These are phyloP conservation scores for Nakaseomyces delphensis DNA, from an alignment of 1,139 yeast genomes.

Conservation along the genomic window DNA sequence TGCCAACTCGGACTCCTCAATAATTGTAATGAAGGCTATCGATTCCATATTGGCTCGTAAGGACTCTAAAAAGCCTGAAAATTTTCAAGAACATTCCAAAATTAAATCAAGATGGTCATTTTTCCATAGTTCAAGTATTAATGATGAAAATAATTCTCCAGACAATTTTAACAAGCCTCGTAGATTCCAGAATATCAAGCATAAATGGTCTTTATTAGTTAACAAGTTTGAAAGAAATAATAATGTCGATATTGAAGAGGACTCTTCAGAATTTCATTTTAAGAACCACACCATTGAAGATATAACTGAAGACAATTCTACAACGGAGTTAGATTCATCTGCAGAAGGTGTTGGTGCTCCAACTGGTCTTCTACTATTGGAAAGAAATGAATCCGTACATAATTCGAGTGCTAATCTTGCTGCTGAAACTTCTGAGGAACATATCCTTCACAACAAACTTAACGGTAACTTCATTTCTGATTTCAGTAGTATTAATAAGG, in stretches of 20 bases:
- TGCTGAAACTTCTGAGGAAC: background rate
- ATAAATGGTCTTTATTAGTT: background rate
- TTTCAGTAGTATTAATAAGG: background rate
- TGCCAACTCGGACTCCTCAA: background rate
- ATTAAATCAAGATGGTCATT: background rate
- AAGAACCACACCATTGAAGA: background rate
- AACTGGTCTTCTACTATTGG: background rate
- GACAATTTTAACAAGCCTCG: background rate
- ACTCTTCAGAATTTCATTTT: background rate
- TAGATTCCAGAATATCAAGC: background rate
- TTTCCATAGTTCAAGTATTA: background rate
- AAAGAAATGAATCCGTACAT: background rate
- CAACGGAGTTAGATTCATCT: background rate
- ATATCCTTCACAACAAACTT: background rate
- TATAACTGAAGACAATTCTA: background rate
- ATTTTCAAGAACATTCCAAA: background rate
- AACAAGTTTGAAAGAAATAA: background rate
- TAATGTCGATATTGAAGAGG: background rate
- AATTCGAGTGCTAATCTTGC: background rate
- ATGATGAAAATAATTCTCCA: background rate
- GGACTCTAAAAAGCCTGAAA: background rate
- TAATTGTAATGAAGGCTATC: slow-evolving; percentile 1
- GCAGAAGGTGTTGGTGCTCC: background rate
- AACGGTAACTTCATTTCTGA: background rate
- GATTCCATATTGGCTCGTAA: background rate